Conservation (phyloP, 148 eudicot species). For the Vaccinium darrowii region DNA sequence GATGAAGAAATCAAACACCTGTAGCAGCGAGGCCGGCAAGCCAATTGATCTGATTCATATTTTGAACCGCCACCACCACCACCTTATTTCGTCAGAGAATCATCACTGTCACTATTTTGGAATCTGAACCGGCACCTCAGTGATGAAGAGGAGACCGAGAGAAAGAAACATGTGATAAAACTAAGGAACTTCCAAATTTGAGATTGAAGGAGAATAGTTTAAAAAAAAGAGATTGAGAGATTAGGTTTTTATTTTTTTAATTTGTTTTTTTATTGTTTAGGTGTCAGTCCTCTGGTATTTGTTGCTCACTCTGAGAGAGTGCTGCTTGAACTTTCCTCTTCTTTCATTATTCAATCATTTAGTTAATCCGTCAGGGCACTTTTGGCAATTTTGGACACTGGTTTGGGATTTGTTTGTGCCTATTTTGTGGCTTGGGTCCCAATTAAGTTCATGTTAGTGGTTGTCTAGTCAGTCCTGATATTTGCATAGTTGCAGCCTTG, state of each 20-base stretch:
- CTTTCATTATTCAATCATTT: not conserved
- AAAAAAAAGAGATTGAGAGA: too few species aligned
- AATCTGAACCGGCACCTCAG: too few species aligned
- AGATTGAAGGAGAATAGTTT: too few species aligned
- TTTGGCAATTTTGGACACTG: not conserved
- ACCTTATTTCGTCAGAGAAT: too few species aligned
- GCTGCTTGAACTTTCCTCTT: not conserved
- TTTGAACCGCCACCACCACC: too few species aligned
- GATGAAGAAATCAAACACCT: too few species aligned
- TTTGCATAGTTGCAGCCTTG: not conserved
- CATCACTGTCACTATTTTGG: too few species aligned
- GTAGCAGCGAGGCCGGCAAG: too few species aligned
- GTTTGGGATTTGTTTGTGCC: not conserved
- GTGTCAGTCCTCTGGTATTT: slow-evolving; percentile 2
- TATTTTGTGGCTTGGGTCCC: not conserved
- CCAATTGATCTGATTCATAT: too few species aligned
- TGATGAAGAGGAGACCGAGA: too few species aligned
- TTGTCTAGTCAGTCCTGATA: not conserved
- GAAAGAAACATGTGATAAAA: too few species aligned
- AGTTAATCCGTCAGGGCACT: not conserved
- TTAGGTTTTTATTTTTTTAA: not conserved
- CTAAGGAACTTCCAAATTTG: too few species aligned
- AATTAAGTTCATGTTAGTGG: not conserved
- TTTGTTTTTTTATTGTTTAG: not conserved
- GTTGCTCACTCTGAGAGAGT: slow-evolving; percentile 1